Base-by-base conservation (phyloP, 768 basidiomycete genomes). In the Butyriboletus loyo region DNA sequence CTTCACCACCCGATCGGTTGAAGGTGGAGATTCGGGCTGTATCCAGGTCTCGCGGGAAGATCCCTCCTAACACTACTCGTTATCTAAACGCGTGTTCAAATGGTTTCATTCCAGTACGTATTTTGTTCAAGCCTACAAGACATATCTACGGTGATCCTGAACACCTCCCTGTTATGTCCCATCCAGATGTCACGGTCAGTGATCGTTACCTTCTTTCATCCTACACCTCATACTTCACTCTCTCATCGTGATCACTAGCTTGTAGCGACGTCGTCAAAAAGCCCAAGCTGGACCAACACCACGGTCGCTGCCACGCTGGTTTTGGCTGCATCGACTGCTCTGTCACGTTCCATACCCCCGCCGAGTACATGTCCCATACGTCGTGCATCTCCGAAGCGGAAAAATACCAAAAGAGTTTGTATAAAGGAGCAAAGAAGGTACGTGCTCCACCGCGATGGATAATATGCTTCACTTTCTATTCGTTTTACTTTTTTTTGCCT, bases 181-280 rank as follows among this genome's bases (percentile, higher is more conserved):
- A 52, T 39, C 46, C 40, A 92, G 89, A 72, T 91, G 89, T 69
- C 86, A 88, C 69, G 78, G 85, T 86, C 46, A 72, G 81, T 55
- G 1, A 4, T 0, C 17, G 8, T 13, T n/a, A 4, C 14, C 5
- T 31, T 43, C 9, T 7, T 36, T 14, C 39, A 34, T 22, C 42
- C 9, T 32, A 15, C 25, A 11, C 35, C 17, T 60, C 32, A 50
- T 38, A 27, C 42, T 5, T 48, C 15, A 45, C 17, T 32, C 39
- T 42, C 40, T 46, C 49, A 41, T 49, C 35, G 17, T 32, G 1
- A 8, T 34, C 15, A 21, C 13, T 53, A 90, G 91, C 68, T 32
- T 97, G 94, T 68, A 74, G 79, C 46, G 94, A 97, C 59, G 86
- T 92, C 10, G 85, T 96, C 27, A 97, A 92, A 71, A 97, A 97